Percentiles rank a stretch among this genome's conserved stretches.
phyloP scores from a whole-genome alignment of 2,329 filamentous ascomycete species.

The Rutstroemia sydowiana region DNA sequence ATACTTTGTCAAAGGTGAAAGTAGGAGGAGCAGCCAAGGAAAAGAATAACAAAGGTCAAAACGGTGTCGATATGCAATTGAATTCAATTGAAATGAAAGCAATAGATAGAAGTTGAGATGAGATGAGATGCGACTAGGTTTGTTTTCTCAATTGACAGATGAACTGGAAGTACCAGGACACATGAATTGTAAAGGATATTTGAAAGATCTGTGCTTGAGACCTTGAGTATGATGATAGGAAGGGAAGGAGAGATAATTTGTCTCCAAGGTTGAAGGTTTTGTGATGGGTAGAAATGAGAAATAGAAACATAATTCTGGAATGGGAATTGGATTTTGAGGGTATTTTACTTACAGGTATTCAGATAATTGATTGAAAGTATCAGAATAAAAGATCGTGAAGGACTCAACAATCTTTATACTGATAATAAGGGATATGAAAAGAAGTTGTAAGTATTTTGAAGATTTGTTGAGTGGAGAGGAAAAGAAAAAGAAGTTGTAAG shows the following conservation, averaged over 20 bases:
- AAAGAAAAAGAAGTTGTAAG: neutral
- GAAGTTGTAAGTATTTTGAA: neutral
- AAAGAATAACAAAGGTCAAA: too few species aligned
- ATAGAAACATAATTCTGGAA: too few species aligned
- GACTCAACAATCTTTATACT: neutral
- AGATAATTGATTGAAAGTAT: neutral
- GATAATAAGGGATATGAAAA: neutral
- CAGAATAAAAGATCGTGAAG: constrained; percentile 1
- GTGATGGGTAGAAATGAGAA: too few species aligned
- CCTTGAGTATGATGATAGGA: too few species aligned
- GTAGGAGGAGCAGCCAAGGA: neutral
- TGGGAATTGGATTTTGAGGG: neutral
- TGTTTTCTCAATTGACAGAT: neutral
- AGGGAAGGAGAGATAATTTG: too few species aligned
- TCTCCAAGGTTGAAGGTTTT: too few species aligned
- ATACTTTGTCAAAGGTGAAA: neutral
- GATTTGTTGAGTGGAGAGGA: neutral
- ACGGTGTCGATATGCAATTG: neutral
- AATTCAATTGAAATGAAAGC: neutral
- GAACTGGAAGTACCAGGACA: neutral
- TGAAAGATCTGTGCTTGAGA: neutral
- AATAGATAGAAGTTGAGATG: neutral
- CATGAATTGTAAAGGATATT: neutral
- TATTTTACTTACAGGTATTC: constrained; percentile 1
- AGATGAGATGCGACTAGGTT: neutral